Base-by-base conservation (phyloP, 2,329 filamentous ascomycete genomes). In the Aspergillus jensenii region DNA sequence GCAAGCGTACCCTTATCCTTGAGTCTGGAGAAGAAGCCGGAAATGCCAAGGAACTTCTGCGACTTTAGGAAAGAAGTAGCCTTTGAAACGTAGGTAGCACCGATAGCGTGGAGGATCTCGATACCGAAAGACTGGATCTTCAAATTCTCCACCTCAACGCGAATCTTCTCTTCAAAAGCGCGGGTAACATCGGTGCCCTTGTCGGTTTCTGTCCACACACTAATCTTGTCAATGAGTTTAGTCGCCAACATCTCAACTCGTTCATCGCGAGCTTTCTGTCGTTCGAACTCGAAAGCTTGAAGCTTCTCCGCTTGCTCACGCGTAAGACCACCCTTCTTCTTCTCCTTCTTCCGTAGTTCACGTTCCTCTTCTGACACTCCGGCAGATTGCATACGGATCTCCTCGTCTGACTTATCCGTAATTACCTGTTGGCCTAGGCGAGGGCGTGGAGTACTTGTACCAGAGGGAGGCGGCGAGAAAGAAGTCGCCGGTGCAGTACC, bases 51-150 rank as follows among this genome's bases (percentile, higher is more conserved):
- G 79, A 96, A 96, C 77, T 98, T 98, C 74, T 99, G 95, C 50
- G 89, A 93, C 74, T 96, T 96, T 64, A 99, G 83, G 71, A 97
- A 88, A 1, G 88, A 88, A 1, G 90, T 90, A 3, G 89, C 91
- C 78, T 98, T 98, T 74, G 87, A 87, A 27, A 95, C 78, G 75
- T 99, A 99, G 4, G 91, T 96, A 66, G 90, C 84, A 15, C 95
- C 95, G 68, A 99, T 96, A 46, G 95, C 93, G 75, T 98, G 93
- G 49, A 97, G 82, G 66, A 98, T 98, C 67, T 99, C 95, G 43
- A 99, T 83, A 52, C 95, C 95, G 68, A 99, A 99, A 0, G 90
- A 96, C 78, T 99, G 95, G 91, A 99, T 99, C 83, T 98, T 99
- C 67, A 99, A 82, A 72, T 98, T 96, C 80, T 99, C 95, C 25